These are phyloP conservation scores for Cyberlindnera euphorbiiphila DNA, from an alignment of 805 yeast genomes.

Conservation along the genomic window DNA sequence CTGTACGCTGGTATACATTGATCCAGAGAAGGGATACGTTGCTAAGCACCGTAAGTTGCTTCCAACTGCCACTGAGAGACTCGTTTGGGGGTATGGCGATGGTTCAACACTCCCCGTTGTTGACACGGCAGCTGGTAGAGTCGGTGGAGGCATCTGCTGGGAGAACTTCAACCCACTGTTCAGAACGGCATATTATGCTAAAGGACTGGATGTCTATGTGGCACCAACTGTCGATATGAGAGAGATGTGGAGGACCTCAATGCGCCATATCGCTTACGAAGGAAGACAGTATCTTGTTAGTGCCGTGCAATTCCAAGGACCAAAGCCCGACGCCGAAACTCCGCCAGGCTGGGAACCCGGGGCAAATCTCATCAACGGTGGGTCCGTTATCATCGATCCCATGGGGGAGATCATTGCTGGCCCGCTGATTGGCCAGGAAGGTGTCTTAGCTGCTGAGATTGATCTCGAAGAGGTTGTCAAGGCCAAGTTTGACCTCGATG, in stretches of 20 bases:
- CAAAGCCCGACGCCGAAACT: constrained; percentile 27
- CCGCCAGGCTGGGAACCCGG: constrained; percentile 31
- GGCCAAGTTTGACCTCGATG: constrained; percentile 41
- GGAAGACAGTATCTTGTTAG: constrained; percentile 38
- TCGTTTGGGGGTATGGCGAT: constrained; percentile 45
- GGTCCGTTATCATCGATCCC: constrained; percentile 38
- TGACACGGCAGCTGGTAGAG: constrained; percentile 32
- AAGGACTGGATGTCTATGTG: constrained; percentile 39
- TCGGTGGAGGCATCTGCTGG: constrained; percentile 49
- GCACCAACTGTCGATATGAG: constrained; percentile 46
- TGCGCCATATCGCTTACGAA: constrained; percentile 40
- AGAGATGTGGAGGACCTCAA: constrained; percentile 40
- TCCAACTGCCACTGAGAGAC: constrained; percentile 43
- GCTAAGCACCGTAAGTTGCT: constrained; percentile 41
- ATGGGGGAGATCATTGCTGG: constrained; percentile 42
- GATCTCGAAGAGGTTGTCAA: constrained; percentile 35
- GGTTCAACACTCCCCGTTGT: constrained; percentile 41
- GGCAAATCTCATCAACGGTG: constrained; percentile 38
- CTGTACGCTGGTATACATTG: constrained; percentile 39
- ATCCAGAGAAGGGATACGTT: constrained; percentile 35
- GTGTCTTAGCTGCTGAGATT: constrained; percentile 37
- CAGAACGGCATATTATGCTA: constrained; percentile 39
- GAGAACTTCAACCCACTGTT: constrained; percentile 41
- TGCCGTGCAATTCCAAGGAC: constrained; percentile 39
- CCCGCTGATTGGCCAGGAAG: constrained; percentile 39